A percentile compares a stretch with the other conserved stretches of the same genome.
phyloP scores from a whole-genome alignment of 2,329 filamentous ascomycete species.

The Pseudocercospora ulei region DNA sequence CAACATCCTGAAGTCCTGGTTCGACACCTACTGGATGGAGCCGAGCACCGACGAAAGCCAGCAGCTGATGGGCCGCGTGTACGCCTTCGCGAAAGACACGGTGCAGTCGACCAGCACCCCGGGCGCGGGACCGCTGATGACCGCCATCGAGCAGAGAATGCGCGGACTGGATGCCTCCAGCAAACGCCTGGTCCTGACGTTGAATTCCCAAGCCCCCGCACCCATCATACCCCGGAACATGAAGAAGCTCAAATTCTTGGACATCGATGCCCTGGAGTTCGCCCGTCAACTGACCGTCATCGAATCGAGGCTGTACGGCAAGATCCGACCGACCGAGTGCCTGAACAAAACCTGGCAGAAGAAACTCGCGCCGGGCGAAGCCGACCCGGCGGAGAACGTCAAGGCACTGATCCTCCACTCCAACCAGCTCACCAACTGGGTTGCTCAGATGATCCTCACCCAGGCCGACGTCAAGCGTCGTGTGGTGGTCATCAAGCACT shows the following conservation, averaged over 20 bases:
- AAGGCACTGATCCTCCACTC: constrained; percentile 95
- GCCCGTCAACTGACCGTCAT: constrained; percentile 96
- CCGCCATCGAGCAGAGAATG: constrained; percentile 77
- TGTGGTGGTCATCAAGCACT: constrained; percentile 96
- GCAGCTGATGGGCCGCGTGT: constrained; percentile 76
- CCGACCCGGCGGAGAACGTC: constrained; percentile 83
- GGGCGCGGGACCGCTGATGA: constrained; percentile 72
- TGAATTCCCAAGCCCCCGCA: constrained; percentile 65
- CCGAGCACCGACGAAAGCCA: constrained; percentile 73
- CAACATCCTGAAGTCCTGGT: constrained; percentile 97
- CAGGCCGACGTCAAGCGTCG: constrained; percentile 92
- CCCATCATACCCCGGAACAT: constrained; percentile 97
- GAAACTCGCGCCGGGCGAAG: constrained; percentile 70
- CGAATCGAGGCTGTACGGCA: constrained; percentile 85
- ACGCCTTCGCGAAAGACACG: constrained; percentile 81
- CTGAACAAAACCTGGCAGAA: constrained; percentile 99
- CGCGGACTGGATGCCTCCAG: constrained; percentile 78
- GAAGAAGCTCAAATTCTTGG: constrained; percentile 97
- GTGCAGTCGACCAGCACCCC: constrained; percentile 90
- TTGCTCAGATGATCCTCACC: constrained; percentile 95
- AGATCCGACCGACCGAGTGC: constrained; percentile 92
- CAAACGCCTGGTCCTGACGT: constrained; percentile 76
- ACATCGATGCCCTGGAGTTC: constrained; percentile 92
- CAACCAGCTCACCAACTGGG: constrained; percentile 98
- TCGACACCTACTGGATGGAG: constrained; percentile 99